Percentiles rank a stretch among this genome's conserved stretches.
phyloP scores from a whole-genome alignment of 139 green algal genomes.

The Coelastrella sp. region DNA sequence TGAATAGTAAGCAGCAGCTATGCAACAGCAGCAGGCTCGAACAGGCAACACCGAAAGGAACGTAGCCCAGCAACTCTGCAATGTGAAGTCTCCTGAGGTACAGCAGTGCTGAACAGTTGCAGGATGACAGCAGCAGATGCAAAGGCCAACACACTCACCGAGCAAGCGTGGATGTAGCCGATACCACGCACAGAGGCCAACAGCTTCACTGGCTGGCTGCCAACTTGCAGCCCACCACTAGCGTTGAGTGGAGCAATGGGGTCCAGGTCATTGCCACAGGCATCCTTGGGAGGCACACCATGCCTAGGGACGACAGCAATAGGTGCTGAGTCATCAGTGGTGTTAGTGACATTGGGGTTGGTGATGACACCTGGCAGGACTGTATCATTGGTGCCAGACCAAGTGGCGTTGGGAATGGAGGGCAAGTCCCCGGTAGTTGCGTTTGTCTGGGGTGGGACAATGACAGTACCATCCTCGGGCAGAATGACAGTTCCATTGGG shows the following conservation, averaged over 20 bases:
- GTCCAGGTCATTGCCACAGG: background rate
- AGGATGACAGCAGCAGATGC: background rate
- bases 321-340: no score
- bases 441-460: background rate
- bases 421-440: background rate
- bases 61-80: no score
- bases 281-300: background rate
- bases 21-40: no score
- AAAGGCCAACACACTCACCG: conserved; percentile 5
- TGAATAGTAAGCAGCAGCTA: no score
- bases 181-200: conserved; percentile 11
- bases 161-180: conserved; percentile 10
- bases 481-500: background rate
- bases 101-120: background rate
- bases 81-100: background rate
- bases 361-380: no score
- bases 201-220: background rate
- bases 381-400: background rate
- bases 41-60: no score
- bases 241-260: conserved; percentile 4
- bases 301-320: background rate
- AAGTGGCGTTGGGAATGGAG: background rate
- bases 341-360: no score
- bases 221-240: background rate
- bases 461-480: background rate